Conservation (phyloP, 163 green algal genomes). For the Chlamydomonas reinhardtii region DNA sequence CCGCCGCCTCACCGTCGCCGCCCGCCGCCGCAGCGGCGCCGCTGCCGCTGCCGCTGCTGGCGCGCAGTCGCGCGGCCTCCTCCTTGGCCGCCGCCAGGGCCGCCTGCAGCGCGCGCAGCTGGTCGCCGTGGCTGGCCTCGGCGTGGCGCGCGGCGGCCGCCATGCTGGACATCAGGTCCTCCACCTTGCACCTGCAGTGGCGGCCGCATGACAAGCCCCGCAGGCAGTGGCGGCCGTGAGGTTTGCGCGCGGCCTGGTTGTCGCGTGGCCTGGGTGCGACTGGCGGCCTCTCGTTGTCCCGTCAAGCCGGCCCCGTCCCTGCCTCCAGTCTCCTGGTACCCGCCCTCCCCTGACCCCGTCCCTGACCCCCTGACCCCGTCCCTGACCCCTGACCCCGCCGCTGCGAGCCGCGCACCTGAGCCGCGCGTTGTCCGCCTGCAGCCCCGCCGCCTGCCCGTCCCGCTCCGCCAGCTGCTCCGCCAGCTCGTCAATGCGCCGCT, state of each 20-base stretch:
- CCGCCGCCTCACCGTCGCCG: not conserved
- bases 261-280: no score
- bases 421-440: constrained; percentile 37
- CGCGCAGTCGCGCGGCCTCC: constrained; percentile 10
- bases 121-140: constrained; percentile 18
- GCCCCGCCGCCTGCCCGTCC: constrained; percentile 6
- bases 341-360: no score
- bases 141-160: constrained; percentile 18
- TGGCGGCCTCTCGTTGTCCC: no score
- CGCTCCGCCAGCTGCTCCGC: constrained; percentile 19
- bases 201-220: not conserved
- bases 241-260: no score
- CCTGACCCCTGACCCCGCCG: no score
- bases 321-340: no score
- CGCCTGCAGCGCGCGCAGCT: not conserved
- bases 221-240: not conserved
- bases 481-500: constrained; percentile 37
- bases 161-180: constrained; percentile 31
- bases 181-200: constrained; percentile 33
- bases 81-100: constrained; percentile 28
- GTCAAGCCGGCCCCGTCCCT: no score
- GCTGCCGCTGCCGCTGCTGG: not conserved
- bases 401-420: constrained; percentile 21
- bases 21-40: not conserved
- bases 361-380: no score